Percentiles rank a stretch among this genome's conserved stretches.
Conservation (phyloP, 2,329 filamentous ascomycete species). For the Saccharata proteae region DNA sequence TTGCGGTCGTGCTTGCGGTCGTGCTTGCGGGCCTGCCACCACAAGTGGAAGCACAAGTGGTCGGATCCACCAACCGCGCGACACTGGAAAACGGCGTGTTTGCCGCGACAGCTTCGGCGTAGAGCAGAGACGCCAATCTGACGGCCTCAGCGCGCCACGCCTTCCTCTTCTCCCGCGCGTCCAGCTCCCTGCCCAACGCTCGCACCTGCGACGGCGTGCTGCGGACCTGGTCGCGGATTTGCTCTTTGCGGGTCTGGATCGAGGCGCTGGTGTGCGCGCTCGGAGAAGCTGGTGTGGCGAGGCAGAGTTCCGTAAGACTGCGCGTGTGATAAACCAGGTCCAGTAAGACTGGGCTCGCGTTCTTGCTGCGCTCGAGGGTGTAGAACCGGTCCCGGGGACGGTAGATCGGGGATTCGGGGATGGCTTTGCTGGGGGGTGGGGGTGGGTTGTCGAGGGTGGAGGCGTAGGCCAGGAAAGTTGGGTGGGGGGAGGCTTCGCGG, state of each 20-base stretch:
- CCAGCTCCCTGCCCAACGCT: conserved; percentile 11
- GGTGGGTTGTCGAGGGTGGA: background rate
- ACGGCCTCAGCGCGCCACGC: conserved; percentile 24
- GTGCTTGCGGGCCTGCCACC: background rate
- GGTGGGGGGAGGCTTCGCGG: conserved; percentile 16
- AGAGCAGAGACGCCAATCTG: conserved; percentile 20
- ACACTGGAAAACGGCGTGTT: background rate
- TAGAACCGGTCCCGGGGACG: conserved; percentile 16
- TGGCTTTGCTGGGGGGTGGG: background rate
- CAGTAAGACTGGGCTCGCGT: conserved; percentile 11
- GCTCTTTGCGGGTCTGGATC: background rate
- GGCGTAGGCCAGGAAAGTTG: conserved; percentile 19
- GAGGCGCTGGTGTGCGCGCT: background rate
- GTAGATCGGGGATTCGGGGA: conserved; percentile 26
- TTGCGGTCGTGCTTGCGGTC: background rate
- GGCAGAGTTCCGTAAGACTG: conserved; percentile 20
- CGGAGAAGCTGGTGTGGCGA: conserved; percentile 5
- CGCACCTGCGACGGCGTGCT: conserved; percentile 1
- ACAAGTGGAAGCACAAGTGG: background rate
- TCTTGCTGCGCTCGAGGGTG: conserved; percentile 15
- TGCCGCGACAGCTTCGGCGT: conserved; percentile 12
- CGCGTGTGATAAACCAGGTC: conserved; percentile 18
- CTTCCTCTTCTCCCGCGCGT: conserved; percentile 10
- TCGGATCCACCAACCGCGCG: no score
- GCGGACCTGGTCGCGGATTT: conserved; percentile 1